Percentiles rank a stretch among this genome's conserved stretches.
phyloP scores from a whole-genome alignment of 2,329 filamentous ascomycete species.

The Proliferodiscus dingleyae region DNA sequence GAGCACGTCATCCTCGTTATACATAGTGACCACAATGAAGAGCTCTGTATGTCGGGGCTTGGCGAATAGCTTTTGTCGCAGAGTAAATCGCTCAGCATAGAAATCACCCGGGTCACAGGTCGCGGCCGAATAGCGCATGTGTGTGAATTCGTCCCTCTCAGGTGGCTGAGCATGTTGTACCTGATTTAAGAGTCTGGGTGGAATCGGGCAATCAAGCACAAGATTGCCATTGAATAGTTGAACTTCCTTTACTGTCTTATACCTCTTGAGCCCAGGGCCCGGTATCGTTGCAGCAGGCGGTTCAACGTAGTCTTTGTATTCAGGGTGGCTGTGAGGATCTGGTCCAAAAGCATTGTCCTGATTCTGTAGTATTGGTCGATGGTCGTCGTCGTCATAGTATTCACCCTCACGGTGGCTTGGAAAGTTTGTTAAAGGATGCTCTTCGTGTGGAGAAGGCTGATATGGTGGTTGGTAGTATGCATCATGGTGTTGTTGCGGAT shows the following conservation, averaged over 20 bases:
- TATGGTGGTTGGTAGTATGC: slow-evolving; percentile 82
- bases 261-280: slow-evolving; percentile 67
- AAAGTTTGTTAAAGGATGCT: slow-evolving; percentile 25
- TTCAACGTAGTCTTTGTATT: slow-evolving; percentile 42
- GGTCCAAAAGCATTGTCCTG: slow-evolving; percentile 48
- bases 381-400: slow-evolving; percentile 55
- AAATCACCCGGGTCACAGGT: slow-evolving; percentile 91
- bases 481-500: slow-evolving; percentile 83
- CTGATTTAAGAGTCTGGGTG: slow-evolving; percentile 71
- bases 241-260: slow-evolving; percentile 99
- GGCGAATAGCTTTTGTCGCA: slow-evolving; percentile 86
- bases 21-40: slow-evolving; percentile 97
- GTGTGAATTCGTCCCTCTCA: slow-evolving; percentile 82
- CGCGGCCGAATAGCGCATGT: slow-evolving; percentile 90
- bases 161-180: slow-evolving; percentile 42
- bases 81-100: slow-evolving; percentile 81
- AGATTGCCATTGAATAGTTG: slow-evolving; percentile 94
- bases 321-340: slow-evolving; percentile 45
- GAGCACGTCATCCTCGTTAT: slow-evolving; percentile 95
- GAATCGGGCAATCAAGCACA: slow-evolving; percentile 93
- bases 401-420: slow-evolving; percentile 19
- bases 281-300: slow-evolving; percentile 39
- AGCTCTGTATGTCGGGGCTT: slow-evolving; percentile 90
- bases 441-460: slow-evolving; percentile 47
- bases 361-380: slow-evolving; percentile 67